These are phyloP conservation scores for Penicillium griseofulvum DNA, from an alignment of 2,329 filamentous ascomycete genomes.

Conservation along the genomic window DNA sequence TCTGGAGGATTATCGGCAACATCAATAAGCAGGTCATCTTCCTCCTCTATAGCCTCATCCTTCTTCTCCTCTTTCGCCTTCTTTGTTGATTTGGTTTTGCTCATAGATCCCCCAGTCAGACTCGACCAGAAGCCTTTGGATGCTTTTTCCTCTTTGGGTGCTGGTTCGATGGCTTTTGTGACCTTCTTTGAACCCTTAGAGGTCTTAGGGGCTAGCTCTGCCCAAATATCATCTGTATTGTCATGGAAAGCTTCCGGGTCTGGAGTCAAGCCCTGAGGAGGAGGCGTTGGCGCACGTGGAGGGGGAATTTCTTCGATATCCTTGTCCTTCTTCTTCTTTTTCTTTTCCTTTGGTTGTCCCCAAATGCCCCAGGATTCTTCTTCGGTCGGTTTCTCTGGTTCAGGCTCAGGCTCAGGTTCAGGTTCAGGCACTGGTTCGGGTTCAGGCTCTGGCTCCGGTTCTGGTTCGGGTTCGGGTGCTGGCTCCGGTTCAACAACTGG, in stretches of 20 bases:
- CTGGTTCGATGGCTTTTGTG: conserved; percentile 17
- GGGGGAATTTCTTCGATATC: conserved; percentile 41
- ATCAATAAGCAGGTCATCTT: conserved; percentile 35
- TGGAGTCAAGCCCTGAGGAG: conserved; percentile 44
- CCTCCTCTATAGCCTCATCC: conserved; percentile 19
- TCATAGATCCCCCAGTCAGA: conserved; percentile 39
- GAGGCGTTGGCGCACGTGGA: conserved; percentile 49
- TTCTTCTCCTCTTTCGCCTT: conserved; percentile 40
- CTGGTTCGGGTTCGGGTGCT: conserved; percentile 21
- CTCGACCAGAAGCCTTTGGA: conserved; percentile 46
- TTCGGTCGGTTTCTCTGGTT: conserved; percentile 17
- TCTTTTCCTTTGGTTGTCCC: conserved; percentile 46
- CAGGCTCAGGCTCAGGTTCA: conserved; percentile 21
- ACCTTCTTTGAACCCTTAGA: conserved; percentile 36
- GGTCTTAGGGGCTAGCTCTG: conserved; percentile 37
- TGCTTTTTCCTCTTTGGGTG: conserved; percentile 37
- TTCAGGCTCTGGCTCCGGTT: conserved; percentile 29
- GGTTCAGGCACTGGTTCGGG: conserved; percentile 29
- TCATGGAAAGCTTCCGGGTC: conserved; percentile 35
- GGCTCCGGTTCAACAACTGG: conserved; percentile 17
- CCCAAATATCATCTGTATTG: conserved; percentile 41
- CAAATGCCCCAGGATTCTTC: conserved; percentile 36
- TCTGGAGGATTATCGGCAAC: conserved; percentile 31
- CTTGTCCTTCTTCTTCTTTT: conserved; percentile 49
- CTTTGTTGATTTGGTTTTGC: conserved; percentile 47